Evolutionary conservation across 2,329 filamentous ascomycete genomes (phyloP).

Genomic region (Lachnellula occidentalis): DNA sequence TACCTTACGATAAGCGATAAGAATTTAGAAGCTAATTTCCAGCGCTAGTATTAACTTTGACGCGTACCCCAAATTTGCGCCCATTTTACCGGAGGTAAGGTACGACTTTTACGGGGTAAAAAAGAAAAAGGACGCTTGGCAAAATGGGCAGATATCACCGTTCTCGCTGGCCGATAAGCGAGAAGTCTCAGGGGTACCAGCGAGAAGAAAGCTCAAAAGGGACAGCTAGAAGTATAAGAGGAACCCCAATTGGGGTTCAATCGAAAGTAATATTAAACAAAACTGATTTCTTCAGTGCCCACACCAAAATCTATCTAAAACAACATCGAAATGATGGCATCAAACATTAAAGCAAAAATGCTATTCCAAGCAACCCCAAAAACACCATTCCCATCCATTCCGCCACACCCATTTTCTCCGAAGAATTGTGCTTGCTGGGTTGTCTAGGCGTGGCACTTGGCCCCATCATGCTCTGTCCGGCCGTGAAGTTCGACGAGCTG

Average conservation of each 20-base stretch:
- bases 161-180: too few species aligned
- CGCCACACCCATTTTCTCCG: background rate
- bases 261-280: background rate
- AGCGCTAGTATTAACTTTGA: too few species aligned
- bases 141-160: too few species aligned
- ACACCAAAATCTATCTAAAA: background rate
- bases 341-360: background rate
- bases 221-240: too few species aligned
- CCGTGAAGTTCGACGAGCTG: background rate
- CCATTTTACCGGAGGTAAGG: too few species aligned
- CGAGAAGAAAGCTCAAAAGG: too few species aligned
- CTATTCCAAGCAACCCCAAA: background rate
- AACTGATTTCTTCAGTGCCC: background rate
- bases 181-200: too few species aligned
- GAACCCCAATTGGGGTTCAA: too few species aligned
- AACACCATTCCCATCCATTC: background rate
- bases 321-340: background rate
- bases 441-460: background rate
- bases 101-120: too few species aligned
- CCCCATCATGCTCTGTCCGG: background rate
- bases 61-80: too few species aligned
- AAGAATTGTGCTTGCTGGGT: background rate
- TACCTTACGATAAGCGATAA: conserved; percentile 13
- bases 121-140: too few species aligned
- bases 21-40: background rate